Evolutionary conservation across 345 rosid species (phyloP), one percentile per base, ranked within the genome.

Genomic region (Salix viminalis): DNA sequence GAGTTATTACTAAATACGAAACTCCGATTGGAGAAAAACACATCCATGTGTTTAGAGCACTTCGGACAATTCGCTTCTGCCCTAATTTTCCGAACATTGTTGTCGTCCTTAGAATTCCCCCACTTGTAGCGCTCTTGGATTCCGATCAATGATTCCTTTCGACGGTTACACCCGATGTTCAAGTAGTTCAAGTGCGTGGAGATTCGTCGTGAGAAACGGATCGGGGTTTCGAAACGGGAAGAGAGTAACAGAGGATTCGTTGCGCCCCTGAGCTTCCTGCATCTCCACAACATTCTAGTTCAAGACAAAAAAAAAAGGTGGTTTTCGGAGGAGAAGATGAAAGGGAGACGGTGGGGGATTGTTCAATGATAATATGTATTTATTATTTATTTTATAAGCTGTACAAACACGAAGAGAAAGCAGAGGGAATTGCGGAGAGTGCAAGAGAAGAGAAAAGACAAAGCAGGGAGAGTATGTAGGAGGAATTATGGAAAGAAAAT

Each of bases 21-120:
- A 24, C 86, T 87, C 69, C 88, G 88, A 77, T 86, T 89, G 50
- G 91, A 89, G 90, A 90, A 95, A 72, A 90, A 84, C 80, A 90
- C 92, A 87, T 91, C 93, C 92, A 93, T 88, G 76, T 88, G 89
- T 71, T 90, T 90, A 2, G 92, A 91, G 77, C 99, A 95, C 16
- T 93, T 91, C n/a, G 99, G 99, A 73, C 99, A 95, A 77, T 93
- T 90, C 7, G 92, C 88, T 82, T 91, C 97, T 19, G 97, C 99
- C 83, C 89, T 87, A 46, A 95, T 84, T 90, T 88, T 90, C 58
- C 97, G 84, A 16, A 83, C 87, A 4, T 46, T 48, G 48, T 24
- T 39, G 70, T 44, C 32, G 26, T 74, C 58, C n/a, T 36, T 65
- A 12, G 28, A 42, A 11, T 84, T 88, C 74, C 89, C 97, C 90